phyloP scores from a whole-genome alignment of 352 stramenopile species.

The Phytophthora ohioensis region DNA sequence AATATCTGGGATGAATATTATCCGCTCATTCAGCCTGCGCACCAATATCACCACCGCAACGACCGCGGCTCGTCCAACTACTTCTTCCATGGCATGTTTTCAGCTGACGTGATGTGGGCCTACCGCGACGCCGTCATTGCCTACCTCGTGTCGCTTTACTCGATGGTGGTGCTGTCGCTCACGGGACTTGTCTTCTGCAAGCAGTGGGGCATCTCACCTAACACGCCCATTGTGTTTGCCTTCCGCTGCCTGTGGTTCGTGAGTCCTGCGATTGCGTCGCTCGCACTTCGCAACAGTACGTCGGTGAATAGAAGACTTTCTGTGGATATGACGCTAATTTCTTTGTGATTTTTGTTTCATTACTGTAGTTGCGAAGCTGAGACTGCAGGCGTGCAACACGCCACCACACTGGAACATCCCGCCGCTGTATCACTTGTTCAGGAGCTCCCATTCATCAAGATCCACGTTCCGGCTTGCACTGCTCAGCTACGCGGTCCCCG shows the following conservation, averaged over 20 bases:
- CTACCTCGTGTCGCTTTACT: slow-evolving; percentile 81
- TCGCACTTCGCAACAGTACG: slow-evolving; percentile 82
- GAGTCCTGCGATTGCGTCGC: slow-evolving; percentile 71
- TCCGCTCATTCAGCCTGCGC: slow-evolving; percentile 83
- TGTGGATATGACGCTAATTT: slow-evolving; percentile 7
- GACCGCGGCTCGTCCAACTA: slow-evolving; percentile 80
- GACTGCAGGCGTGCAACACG: slow-evolving; percentile 81
- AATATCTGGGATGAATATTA: slow-evolving; percentile 92
- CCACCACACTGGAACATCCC: slow-evolving; percentile 87
- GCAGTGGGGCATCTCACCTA: slow-evolving; percentile 69
- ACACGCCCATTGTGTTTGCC: slow-evolving; percentile 62
- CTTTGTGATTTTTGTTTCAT: slow-evolving; percentile 17
- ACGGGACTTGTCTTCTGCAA: slow-evolving; percentile 89
- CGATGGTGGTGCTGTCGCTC: slow-evolving; percentile 82
- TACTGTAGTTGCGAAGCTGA: slow-evolving; percentile 66
- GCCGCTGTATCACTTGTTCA: slow-evolving; percentile 83
- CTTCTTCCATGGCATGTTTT: slow-evolving; percentile 91
- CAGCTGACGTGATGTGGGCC: slow-evolving; percentile 85
- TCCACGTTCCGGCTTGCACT: slow-evolving; percentile 80
- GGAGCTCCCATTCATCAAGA: slow-evolving; percentile 76
- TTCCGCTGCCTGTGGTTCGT: slow-evolving; percentile 77
- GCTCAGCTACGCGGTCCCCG: slow-evolving; percentile 84
- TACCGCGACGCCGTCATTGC: slow-evolving; percentile 86
- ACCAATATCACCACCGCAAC: slow-evolving; percentile 84
- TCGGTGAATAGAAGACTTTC: not conserved